These are phyloP conservation scores for Candida coleopterorum DNA, from an alignment of 805 yeast species.

Conservation along the genomic window DNA sequence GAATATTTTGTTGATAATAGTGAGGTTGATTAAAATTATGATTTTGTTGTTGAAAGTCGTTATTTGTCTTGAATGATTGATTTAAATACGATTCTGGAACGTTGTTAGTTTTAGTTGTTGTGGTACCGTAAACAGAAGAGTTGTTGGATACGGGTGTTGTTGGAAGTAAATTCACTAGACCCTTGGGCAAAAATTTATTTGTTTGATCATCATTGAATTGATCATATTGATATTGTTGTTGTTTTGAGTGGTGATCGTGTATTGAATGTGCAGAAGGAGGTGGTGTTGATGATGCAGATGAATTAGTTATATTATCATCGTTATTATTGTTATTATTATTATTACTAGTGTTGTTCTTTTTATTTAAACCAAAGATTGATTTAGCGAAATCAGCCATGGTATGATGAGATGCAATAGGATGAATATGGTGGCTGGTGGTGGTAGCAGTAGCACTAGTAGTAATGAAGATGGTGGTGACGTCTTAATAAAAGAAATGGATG, in stretches of 20 bases:
- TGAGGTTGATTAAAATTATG: constrained; percentile 4
- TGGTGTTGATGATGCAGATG: constrained; percentile 5
- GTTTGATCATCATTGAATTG: constrained; percentile 6
- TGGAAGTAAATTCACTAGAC: constrained; percentile 43
- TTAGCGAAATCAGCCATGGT: constrained; percentile 43
- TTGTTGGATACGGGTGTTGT: constrained; percentile 65
- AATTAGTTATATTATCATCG: neutral
- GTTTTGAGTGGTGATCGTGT: neutral
- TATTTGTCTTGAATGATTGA: constrained; percentile 16
- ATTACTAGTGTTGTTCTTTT: constrained; percentile 14
- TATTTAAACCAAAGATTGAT: constrained; percentile 38
- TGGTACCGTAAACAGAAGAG: constrained; percentile 67
- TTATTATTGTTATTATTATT: neutral
- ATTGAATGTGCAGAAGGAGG: neutral
- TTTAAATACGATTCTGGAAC: constrained; percentile 19
- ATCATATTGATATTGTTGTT: constrained; percentile 5
- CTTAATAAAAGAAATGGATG: no score
- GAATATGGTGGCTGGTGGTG: no score
- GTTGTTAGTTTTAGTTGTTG: constrained; percentile 16
- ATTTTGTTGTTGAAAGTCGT: constrained; percentile 10
- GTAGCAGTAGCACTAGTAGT: neutral
- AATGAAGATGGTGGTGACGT: no score
- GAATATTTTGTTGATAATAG: constrained; percentile 3
- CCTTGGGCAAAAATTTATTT: constrained; percentile 31
- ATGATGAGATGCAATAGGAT: neutral